Evolutionary conservation across 139 green algal genomes (phyloP).

Genomic region (Dunaliella primolecta): DNA sequence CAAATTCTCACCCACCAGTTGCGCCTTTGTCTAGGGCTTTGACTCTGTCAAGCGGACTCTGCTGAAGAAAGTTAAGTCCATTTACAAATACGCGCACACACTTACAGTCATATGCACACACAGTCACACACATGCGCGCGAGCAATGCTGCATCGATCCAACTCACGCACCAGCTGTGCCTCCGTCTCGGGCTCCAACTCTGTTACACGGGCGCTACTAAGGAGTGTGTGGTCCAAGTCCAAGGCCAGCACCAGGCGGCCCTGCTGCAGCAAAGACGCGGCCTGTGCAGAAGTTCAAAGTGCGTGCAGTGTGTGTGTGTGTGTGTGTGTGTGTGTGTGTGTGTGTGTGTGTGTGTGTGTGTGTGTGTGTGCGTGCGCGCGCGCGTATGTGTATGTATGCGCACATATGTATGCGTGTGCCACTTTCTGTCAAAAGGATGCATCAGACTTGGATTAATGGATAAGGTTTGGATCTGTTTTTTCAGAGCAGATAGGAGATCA

Average conservation of each 20-base stretch:
- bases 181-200: constrained; percentile 39
- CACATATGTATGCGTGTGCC: no score
- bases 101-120: no score
- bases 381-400: no score
- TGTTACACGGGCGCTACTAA: constrained; percentile 66
- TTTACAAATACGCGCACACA: not conserved
- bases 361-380: no score
- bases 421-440: no score
- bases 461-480: no score
- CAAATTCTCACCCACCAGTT: not conserved
- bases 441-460: no score
- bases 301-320: not conserved
- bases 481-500: no score
- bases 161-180: constrained; percentile 31
- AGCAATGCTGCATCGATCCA: no score
- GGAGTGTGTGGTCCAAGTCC: constrained; percentile 92
- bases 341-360: constrained; percentile 4
- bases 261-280: constrained; percentile 10
- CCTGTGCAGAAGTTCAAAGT: constrained; percentile 4
- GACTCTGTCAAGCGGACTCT: not conserved
- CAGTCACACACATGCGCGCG: not conserved
- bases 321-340: constrained; percentile 9
- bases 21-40: not conserved
- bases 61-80: not conserved
- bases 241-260: constrained; percentile 70